Evolutionary conservation across 108 stramenopile genomes (phyloP), one percentile per base, ranked within the genome.

Genomic region (Skeletonema tropicum): DNA sequence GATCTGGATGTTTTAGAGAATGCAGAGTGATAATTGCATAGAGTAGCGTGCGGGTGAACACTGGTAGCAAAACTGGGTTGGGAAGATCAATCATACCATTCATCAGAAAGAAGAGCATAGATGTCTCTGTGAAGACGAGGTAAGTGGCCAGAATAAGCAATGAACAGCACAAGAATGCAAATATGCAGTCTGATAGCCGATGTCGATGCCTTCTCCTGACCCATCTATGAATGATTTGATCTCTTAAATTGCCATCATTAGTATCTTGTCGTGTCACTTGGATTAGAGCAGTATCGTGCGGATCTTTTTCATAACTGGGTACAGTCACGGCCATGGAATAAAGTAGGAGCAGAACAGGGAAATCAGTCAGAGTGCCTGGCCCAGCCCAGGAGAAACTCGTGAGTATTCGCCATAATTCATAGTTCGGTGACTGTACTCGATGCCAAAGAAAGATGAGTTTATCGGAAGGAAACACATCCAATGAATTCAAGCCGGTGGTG

Each of bases 341-440:
- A 0, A 82, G 60, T 45, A 76, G 49, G 13, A 81, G 45, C 41
- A 81, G 57, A 39, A 72, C 75, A 0, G 45, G 64, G 19, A 82
- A 76, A 15, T 76, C 80, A 9, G 45, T 29, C 10, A 82, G 39
- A 0, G 70, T 76, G 11, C 80, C 80, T 6, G 79, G 68, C 17
- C 80, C 75, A 12, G 58, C 64, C 75, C 70, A 82, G 2, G 70
- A 57, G 31, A 82, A 71, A 17, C 69, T 64, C 0, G 80, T 82
- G 0, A 77, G 1, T 21, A 82, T 77, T n/a, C 80, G 49, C 80
- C 80, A 82, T 61, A 82, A n/a, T 25, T 82, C 80, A 35, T 77
- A 72, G 39, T 76, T 38, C 13, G 70, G 80, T 21, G 68, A 55
- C 29, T 26, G 13, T 61, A 82, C 19, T 6, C 57, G 41, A 66